Evolutionary conservation across 2,329 filamentous ascomycete genomes (phyloP).

Genomic region (Claviceps capensis): DNA sequence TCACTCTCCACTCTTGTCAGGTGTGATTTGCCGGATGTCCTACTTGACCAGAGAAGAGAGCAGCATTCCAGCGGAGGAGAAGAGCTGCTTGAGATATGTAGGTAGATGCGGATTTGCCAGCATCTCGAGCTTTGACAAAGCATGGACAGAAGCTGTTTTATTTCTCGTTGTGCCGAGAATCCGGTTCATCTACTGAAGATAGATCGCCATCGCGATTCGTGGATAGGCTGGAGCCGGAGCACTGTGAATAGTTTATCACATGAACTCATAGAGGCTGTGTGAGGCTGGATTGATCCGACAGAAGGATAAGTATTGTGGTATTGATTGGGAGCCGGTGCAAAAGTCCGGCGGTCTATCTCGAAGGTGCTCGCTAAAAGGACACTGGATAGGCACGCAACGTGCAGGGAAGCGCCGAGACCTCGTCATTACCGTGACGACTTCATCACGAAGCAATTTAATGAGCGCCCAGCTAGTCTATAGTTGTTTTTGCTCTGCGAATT

Average conservation of each 20-base stretch:
- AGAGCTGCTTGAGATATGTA: not conserved
- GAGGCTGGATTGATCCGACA: not conserved
- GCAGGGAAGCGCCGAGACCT: not conserved
- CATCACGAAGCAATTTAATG: not conserved
- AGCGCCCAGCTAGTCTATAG: not conserved
- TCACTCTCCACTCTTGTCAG: not conserved
- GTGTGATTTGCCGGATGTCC: conserved; percentile 5
- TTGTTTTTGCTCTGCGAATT: not conserved
- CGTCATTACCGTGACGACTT: not conserved
- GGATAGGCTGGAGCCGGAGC: not conserved
- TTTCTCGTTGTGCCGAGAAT: not conserved
- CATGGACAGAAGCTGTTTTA: not conserved
- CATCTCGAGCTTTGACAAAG: not conserved
- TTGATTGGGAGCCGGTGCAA: not conserved
- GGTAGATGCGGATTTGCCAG: not conserved
- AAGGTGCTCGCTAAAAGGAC: not conserved
- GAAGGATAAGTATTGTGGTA: not conserved
- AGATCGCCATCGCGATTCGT: not conserved
- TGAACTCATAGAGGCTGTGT: too few species aligned
- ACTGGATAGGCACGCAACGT: not conserved
- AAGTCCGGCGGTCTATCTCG: not conserved
- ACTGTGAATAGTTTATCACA: too few species aligned
- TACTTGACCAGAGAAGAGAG: not conserved
- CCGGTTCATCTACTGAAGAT: not conserved
- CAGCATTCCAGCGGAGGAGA: not conserved